Evolutionary conservation across 2,329 filamentous ascomycete species (phyloP).

Genomic region (Penicillium sp.): DNA sequence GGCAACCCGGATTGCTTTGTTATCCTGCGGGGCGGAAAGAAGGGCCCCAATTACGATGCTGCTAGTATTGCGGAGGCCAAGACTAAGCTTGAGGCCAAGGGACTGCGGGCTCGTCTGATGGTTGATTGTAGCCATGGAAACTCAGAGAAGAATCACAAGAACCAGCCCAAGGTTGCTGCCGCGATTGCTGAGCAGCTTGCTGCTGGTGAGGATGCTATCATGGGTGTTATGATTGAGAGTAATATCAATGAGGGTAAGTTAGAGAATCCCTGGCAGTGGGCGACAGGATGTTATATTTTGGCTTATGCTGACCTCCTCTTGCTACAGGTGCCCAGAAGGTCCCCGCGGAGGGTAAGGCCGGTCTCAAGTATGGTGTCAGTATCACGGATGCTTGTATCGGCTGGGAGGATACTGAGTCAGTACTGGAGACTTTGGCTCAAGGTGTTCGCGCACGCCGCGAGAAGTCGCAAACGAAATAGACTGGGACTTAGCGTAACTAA

Average conservation of each 20-base stretch:
- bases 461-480: constrained; percentile 30
- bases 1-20: constrained; percentile 98
- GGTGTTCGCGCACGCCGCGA: constrained; percentile 72
- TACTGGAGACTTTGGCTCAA: constrained; percentile 72
- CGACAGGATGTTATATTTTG: background rate
- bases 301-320: constrained; percentile 5
- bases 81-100: constrained; percentile 69
- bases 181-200: constrained; percentile 78
- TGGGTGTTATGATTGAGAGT: constrained; percentile 99
- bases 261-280: background rate
- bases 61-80: constrained; percentile 81
- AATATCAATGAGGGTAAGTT: constrained; percentile 83
- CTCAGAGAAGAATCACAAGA: constrained; percentile 92
- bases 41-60: constrained; percentile 90
- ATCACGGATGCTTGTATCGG: constrained; percentile 97
- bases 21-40: constrained; percentile 86
- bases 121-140: constrained; percentile 98
- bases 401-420: constrained; percentile 82
- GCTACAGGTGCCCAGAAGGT: constrained; percentile 76
- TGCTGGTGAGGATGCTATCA: constrained; percentile 77
- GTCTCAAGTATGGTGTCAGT: constrained; percentile 87
- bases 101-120: constrained; percentile 77
- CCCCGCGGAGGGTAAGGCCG: constrained; percentile 75
- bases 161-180: constrained; percentile 89
- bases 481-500: background rate